phyloP scores from a whole-genome alignment of 192 early-diverging fungal genomes.

The Linnemannia schmuckeri region DNA sequence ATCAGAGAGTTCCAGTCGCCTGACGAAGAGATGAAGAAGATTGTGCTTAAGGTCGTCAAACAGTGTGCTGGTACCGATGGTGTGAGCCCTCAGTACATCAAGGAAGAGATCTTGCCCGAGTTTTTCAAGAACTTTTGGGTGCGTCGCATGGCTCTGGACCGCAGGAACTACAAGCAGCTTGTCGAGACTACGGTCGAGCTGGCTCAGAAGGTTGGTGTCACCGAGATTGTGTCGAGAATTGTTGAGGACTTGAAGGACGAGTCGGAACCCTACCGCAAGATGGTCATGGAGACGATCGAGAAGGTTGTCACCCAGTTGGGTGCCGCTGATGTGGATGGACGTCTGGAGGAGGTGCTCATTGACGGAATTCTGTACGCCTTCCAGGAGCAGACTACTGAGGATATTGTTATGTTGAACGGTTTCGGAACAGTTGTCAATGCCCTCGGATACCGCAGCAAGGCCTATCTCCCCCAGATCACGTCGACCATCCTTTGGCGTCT shows the following conservation, averaged over 20 bases:
- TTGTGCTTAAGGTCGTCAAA: slow-evolving; percentile 97
- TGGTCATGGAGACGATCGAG: slow-evolving; percentile 98
- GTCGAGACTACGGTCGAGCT: slow-evolving; percentile 98
- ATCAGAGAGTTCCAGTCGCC: slow-evolving; percentile 97
- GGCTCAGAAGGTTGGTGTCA: slow-evolving; percentile 92
- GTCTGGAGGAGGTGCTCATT: slow-evolving; percentile 95
- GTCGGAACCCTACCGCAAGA: slow-evolving; percentile 90
- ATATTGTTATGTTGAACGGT: slow-evolving; percentile 92
- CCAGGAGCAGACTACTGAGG: slow-evolving; percentile 98
- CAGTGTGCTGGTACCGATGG: slow-evolving; percentile 97
- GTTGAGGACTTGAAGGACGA: slow-evolving; percentile 97
- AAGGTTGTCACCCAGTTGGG: slow-evolving; percentile 84
- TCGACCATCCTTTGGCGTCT: slow-evolving; percentile 97
- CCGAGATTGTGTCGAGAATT: slow-evolving; percentile 88
- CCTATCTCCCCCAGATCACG: slow-evolving; percentile 94
- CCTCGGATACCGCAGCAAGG: slow-evolving; percentile 89
- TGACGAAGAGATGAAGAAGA: slow-evolving; percentile 99
- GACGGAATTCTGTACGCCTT: slow-evolving; percentile 98
- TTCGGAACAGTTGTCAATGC: slow-evolving; percentile 96
- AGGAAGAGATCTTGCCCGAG: slow-evolving; percentile 92
- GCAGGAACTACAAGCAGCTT: slow-evolving; percentile 91
- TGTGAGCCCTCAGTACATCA: slow-evolving; percentile 87
- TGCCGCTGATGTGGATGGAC: slow-evolving; percentile 90
- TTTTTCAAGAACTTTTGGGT: slow-evolving; percentile 99
- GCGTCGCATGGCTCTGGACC: slow-evolving; percentile 95